Evolutionary conservation across 306 rosid species (phyloP), one percentile per base, ranked within the genome.

Genomic region (Leucaena leucocephala): DNA sequence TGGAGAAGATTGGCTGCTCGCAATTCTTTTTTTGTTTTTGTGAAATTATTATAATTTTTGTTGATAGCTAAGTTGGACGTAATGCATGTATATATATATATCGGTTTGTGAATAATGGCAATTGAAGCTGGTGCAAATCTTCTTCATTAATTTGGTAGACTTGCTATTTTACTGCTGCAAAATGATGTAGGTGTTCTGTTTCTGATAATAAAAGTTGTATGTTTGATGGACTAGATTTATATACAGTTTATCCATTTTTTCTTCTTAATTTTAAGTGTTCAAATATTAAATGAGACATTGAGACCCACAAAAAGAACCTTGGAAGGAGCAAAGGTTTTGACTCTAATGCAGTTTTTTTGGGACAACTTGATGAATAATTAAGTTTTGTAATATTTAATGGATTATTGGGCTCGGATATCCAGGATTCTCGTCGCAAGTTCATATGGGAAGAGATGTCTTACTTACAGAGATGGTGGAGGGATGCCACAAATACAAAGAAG

Each of bases 371-470:
- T 69, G 39, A 57, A 16, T 52, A 68, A 39, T 34, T 64, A 38
- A 61, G 11, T 13, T 55, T 45, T 74, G 38, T 82, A 79, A 68
- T 69, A 61, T 55, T 81, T 64, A 44, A 58, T 63, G 33, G 72
- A 43, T 69, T 42, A 46, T 8, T 78, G 22, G 79, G 75, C 21
- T 77, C 75, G 81, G 17, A 66, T 81, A 27, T 86, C 81, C 83
- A 95, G 99, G 99, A 95, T 50, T 1, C 78, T 77, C 89, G 94
- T 78, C 91, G 99, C 76, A 95, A 90, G 87, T 95, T 95, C 84
- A 93, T 95, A 85, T 95, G 99, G 99, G 99, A 95, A 87, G 99
- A 95, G 86, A 95, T 95, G 98, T 95, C 99, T 63, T 95, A 95
- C 87, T 83, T 95, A 87, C 97, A 95, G 88, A 87, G 93, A 83